Evolutionary conservation across 2,329 filamentous ascomycete genomes (phyloP), one percentile per base, ranked within the genome.

Genomic region (Alternaria gansuensis): DNA sequence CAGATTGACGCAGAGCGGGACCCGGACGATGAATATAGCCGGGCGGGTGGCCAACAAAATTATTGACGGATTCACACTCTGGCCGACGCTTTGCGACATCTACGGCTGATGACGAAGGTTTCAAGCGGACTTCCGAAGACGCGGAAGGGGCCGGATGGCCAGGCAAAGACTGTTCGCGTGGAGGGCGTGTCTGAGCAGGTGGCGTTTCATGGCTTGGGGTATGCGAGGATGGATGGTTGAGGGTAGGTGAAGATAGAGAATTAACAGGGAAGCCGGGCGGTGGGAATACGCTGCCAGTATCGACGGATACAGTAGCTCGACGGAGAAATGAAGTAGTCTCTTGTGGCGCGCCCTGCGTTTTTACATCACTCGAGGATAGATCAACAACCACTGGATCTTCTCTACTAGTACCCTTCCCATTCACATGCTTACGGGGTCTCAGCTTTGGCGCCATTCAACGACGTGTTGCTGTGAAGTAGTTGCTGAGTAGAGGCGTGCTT

Each of bases 1-100:
- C 23, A 8, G 48, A 52, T 24, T 59, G 36, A 3, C 51, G 50
- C 7, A 21, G n/a, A n/a, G n/a, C 9, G 36, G 55, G 41, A 41
- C 21, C 44, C 13, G 45, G 21, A 24, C 10, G n/a, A 14, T 17
- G 44, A 46, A 46, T 17, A 13, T 33, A 46, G 2, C 44, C 44
- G 44, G 44, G 44, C 5, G 44, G 44, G 5, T 31, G 21, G 29
- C 44, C 13, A 26, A 48, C 44, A 34, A 24, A 9, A 34, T 34
- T 2, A 10, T 34, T 9, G 11, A 21, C 17, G 9, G 7, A 4
- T 4, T 21, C 5, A 7, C 24, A 40, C 11, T 40, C 21, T 40
- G 21, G 5, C 37, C 11, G 21, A 14, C 10, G 21, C 21, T 24
- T 40, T 5, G 11, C 6, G 36, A 17, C n/a, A 6, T 24, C 21